Percentiles rank a stretch among this genome's conserved stretches.
These are phyloP conservation scores for Phaeophleospora eucalypticola DNA, from an alignment of 2,329 filamentous ascomycete species.

Conservation along the genomic window DNA sequence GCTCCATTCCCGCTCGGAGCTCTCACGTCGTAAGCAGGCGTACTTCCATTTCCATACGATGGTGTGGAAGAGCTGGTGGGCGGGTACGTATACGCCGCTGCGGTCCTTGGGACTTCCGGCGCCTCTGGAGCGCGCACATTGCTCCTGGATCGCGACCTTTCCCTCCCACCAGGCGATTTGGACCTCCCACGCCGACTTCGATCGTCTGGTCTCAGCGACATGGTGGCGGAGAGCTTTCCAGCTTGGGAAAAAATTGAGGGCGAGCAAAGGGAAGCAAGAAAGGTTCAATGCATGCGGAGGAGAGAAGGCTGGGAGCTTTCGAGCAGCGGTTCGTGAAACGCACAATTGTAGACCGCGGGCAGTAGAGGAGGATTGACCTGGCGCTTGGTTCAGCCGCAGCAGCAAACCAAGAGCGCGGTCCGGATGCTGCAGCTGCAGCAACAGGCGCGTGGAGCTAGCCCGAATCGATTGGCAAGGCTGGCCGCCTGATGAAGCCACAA, in stretches of 20 bases:
- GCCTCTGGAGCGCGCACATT: constrained; percentile 35
- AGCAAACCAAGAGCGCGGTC: no score
- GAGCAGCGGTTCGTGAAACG: no score
- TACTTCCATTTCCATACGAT: constrained; percentile 16
- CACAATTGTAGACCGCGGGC: no score
- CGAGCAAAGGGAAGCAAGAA: not conserved
- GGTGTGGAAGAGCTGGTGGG: constrained; percentile 1
- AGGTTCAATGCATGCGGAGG: not conserved
- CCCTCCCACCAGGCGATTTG: constrained; percentile 38
- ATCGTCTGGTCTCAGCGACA: constrained; percentile 38
- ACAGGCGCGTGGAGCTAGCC: no score
- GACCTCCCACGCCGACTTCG: constrained; percentile 39
- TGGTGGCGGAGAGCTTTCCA: not conserved
- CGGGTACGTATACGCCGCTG: constrained; percentile 23
- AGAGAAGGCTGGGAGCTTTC: no score
- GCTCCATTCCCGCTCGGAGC: constrained; percentile 30
- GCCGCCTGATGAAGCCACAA: no score
- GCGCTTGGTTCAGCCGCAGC: no score
- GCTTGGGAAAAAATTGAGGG: not conserved
- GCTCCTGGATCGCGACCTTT: constrained; percentile 37
- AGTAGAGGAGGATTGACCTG: no score
- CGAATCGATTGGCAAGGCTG: no score
- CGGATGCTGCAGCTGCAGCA: no score
- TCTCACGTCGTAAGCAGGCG: constrained; percentile 40
- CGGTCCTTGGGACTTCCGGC: constrained; percentile 23